Conservation (phyloP, 768 basidiomycete species). For the Podaxis carcinomalis region DNA sequence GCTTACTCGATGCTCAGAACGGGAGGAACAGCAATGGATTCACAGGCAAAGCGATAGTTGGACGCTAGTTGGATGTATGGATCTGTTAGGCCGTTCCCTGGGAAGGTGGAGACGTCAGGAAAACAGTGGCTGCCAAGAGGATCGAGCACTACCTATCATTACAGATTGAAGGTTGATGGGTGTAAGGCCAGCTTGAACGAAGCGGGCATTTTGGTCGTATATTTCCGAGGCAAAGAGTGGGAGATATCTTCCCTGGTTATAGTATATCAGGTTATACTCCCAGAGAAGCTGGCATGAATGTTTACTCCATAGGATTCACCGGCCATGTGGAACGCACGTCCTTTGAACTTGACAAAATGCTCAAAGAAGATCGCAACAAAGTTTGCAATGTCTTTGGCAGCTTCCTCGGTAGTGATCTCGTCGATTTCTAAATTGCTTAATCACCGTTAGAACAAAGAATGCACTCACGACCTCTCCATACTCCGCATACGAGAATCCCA, state of each 20-base stretch:
- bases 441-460: not conserved
- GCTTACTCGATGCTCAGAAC: constrained; percentile 44
- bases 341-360: constrained; percentile 67
- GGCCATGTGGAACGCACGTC: constrained; percentile 58
- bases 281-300: not conserved
- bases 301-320: constrained; percentile 78
- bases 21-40: constrained; percentile 34
- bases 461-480: constrained; percentile 54
- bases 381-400: constrained; percentile 64
- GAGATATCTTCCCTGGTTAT: constrained; percentile 57
- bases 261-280: not conserved
- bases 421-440: constrained; percentile 39
- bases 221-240: constrained; percentile 76
- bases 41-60: constrained; percentile 44
- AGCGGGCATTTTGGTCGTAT: constrained; percentile 62
- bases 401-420: constrained; percentile 41
- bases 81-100: constrained; percentile 65
- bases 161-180: constrained; percentile 64
- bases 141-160: constrained; percentile 52
- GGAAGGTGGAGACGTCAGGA: not conserved
- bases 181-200: constrained; percentile 48
- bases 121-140: not conserved
- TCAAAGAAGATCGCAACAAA: constrained; percentile 75
- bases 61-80: constrained; percentile 37
- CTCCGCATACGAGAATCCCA: constrained; percentile 63